Evolutionary conservation across 2,329 filamentous ascomycete species (phyloP).

Genomic region (Periconia sp.): DNA sequence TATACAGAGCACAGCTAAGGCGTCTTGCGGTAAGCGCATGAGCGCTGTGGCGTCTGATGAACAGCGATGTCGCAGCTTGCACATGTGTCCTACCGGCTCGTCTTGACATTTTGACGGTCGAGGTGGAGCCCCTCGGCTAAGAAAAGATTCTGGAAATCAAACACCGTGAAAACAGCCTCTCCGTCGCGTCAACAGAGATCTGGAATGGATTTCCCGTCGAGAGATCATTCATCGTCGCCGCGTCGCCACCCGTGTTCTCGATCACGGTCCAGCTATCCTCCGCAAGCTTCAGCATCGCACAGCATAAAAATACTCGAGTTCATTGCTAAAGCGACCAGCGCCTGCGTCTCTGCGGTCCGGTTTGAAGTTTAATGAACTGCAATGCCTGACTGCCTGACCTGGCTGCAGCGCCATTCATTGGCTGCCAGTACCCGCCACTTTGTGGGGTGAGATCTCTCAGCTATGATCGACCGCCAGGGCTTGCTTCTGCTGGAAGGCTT

Average conservation of each 20-base stretch:
- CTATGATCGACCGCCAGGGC: not conserved
- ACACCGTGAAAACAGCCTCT: conserved; percentile 10
- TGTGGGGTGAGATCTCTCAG: conserved; percentile 1
- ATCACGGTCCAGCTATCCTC: not conserved
- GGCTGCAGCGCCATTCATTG: not conserved
- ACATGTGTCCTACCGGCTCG: no score
- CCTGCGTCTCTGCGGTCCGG: conserved; percentile 15
- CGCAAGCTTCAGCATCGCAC: not conserved
- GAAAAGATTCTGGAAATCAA: conserved; percentile 10
- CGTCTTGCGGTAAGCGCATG: not conserved
- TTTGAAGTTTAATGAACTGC: conserved; percentile 27
- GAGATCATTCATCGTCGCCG: not conserved
- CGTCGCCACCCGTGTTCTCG: not conserved
- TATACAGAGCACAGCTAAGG: conserved; percentile 6
- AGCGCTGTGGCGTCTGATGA: conserved; percentile 1
- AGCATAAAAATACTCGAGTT: conserved; percentile 2
- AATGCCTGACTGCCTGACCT: conserved; percentile 16
- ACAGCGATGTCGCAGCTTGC: conserved; percentile 8
- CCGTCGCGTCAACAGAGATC: not conserved
- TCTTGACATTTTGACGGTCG: no score
- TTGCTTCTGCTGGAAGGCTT: no score
- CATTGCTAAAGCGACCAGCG: conserved; percentile 1
- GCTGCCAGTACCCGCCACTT: not conserved
- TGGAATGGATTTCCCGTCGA: not conserved
- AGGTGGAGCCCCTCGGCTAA: no score